Evolutionary conservation across 164 flowering plant species (phyloP).

Genomic region (Magnolia officinalis): DNA sequence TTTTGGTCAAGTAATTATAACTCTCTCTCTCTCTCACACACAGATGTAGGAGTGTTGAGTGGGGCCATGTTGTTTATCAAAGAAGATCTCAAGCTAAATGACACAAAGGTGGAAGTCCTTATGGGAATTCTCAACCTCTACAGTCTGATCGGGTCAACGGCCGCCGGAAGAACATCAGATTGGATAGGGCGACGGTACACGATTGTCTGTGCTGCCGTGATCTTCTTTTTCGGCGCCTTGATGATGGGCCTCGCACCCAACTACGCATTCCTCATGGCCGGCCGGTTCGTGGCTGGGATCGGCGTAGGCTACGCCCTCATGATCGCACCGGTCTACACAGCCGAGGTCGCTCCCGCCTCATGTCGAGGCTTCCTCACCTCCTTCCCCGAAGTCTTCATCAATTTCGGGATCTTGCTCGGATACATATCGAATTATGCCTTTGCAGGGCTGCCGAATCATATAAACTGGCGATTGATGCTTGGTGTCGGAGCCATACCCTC

Average conservation of each 20-base stretch:
- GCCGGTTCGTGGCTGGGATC: constrained; percentile 13
- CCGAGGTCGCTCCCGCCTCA: constrained; percentile 15
- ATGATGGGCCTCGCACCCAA: constrained; percentile 16
- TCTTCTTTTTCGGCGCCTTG: constrained; percentile 13
- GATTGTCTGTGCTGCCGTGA: constrained; percentile 9
- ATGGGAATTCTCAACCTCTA: constrained; percentile 8
- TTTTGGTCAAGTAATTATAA: too few relatives aligned
- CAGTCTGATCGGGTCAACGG: constrained; percentile 8
- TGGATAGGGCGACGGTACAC: constrained; percentile 16
- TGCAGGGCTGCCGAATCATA: constrained; percentile 4
- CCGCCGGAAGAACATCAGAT: constrained; percentile 14
- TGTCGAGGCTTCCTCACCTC: constrained; percentile 20
- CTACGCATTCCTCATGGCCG: constrained; percentile 19
- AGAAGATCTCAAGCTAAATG: constrained; percentile 7
- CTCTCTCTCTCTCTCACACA: too few relatives aligned
- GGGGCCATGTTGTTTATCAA: constrained; percentile 11
- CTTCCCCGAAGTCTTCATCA: constrained; percentile 19
- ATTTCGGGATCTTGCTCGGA: constrained; percentile 12
- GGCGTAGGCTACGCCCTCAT: constrained; percentile 17
- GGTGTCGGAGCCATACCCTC: constrained; percentile 14
- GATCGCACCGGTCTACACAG: constrained; percentile 18
- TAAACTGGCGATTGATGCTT: constrained; percentile 16
- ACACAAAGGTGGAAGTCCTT: constrained; percentile 5
- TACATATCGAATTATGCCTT: constrained; percentile 13
- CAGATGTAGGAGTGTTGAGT: constrained; percentile 19